phyloP scores from a whole-genome alignment of 2,329 filamentous ascomycete species.

The Fusarium torulosum region DNA sequence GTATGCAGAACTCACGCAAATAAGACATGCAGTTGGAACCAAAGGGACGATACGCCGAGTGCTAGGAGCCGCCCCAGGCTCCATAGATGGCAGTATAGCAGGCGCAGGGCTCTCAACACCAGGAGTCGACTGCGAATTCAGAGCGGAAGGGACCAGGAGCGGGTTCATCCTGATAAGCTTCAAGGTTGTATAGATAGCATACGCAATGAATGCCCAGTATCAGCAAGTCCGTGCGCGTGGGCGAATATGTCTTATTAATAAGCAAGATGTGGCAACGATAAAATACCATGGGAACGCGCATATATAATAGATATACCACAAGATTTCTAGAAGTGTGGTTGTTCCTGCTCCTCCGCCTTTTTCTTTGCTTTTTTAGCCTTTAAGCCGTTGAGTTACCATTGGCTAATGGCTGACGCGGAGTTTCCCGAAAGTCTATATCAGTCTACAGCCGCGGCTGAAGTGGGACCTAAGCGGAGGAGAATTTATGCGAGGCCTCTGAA shows the following conservation, averaged over 20 bases:
- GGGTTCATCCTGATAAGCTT: background rate
- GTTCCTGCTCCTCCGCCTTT: background rate
- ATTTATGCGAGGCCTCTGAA: no score
- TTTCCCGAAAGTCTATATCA: background rate
- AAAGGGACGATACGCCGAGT: background rate
- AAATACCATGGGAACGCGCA: background rate
- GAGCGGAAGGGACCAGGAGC: background rate
- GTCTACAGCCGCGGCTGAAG: no score
- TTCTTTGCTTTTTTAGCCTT: background rate
- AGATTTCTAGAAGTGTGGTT: background rate
- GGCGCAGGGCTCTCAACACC: background rate
- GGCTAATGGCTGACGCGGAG: background rate
- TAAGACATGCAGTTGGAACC: constrained; percentile 5
- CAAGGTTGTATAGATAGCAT: background rate
- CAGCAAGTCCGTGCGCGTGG: background rate
- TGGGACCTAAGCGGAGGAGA: no score
- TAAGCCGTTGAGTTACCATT: background rate
- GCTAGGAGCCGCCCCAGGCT: background rate
- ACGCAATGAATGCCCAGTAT: rapidly evolving
- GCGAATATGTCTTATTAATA: background rate
- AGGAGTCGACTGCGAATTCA: rapidly evolving
- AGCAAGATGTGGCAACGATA: background rate
- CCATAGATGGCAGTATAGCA: rapidly evolving
- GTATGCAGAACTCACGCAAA: constrained; percentile 3
- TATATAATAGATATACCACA: background rate